Percentiles rank a stretch among this genome's conserved stretches.
phyloP scores from a whole-genome alignment of 768 basidiomycete genomes.

The Russula virescens region DNA sequence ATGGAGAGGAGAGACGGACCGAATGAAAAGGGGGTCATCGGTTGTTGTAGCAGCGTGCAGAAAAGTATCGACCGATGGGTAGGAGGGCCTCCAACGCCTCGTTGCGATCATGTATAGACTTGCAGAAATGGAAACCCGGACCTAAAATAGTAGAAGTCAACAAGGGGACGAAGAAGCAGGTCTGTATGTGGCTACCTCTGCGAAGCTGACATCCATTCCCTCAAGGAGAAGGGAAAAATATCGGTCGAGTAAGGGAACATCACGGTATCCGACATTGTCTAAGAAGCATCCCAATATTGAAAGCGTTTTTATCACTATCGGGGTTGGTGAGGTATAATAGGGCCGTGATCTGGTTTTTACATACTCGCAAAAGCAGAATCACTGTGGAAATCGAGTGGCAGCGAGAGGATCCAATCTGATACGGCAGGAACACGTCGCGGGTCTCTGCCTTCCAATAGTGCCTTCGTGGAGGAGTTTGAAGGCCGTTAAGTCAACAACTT shows the following conservation, averaged over 20 bases:
- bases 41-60: constrained; percentile 8
- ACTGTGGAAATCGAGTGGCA: constrained; percentile 76
- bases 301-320: constrained; percentile 69
- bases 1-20: constrained; percentile 7
- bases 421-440: constrained; percentile 70
- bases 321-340: constrained; percentile 1
- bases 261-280: constrained; percentile 59
- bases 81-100: constrained; percentile 21
- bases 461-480: constrained; percentile 18
- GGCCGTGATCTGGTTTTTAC: constrained; percentile 27
- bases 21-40: constrained; percentile 23
- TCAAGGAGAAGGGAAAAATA: constrained; percentile 67
- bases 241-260: constrained; percentile 59
- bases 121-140: constrained; percentile 15
- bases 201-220: constrained; percentile 77
- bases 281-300: constrained; percentile 60
- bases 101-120: constrained; percentile 21
- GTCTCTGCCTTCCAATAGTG: constrained; percentile 59
- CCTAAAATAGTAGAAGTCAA: not conserved
- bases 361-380: constrained; percentile 85
- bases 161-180: not conserved
- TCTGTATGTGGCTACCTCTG: constrained; percentile 50
- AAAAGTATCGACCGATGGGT: constrained; percentile 18
- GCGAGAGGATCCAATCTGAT: constrained; percentile 67
- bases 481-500: not conserved